phyloP scores from a whole-genome alignment of 2,329 filamentous ascomycete genomes.

The Nigrospora sphaerica region DNA sequence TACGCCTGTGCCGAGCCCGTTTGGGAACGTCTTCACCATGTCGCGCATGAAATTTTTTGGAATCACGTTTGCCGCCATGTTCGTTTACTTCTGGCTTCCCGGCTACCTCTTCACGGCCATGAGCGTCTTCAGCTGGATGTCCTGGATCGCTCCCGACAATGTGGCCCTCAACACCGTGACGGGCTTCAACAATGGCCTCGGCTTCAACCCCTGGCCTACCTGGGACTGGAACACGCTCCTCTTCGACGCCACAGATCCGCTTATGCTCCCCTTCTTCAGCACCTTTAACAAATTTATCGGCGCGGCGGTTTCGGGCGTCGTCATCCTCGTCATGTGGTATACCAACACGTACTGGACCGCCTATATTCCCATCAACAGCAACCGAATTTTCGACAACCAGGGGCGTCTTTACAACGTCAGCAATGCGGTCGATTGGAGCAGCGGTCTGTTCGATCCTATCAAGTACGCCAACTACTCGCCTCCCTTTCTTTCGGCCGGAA shows the following conservation, averaged over 20 bases:
- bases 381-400: slow-evolving; percentile 42
- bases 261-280: slow-evolving; percentile 14
- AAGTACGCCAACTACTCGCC: slow-evolving; percentile 45
- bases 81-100: slow-evolving; percentile 45
- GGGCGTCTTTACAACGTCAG: slow-evolving; percentile 38
- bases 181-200: slow-evolving; percentile 10
- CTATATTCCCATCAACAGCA: slow-evolving; percentile 37
- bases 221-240: slow-evolving; percentile 12
- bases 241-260: slow-evolving; percentile 16
- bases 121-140: slow-evolving; percentile 43
- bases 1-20: slow-evolving; percentile 19
- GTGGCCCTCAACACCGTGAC: slow-evolving; percentile 15
- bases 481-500: slow-evolving; percentile 41
- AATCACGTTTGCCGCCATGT: slow-evolving; percentile 35
- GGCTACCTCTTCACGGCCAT: slow-evolving; percentile 40
- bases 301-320: slow-evolving; percentile 7
- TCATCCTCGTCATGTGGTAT: slow-evolving; percentile 9
- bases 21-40: slow-evolving; percentile 23
- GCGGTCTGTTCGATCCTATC: slow-evolving; percentile 33
- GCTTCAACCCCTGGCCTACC: slow-evolving; percentile 6
- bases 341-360: slow-evolving; percentile 6
- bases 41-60: slow-evolving; percentile 39
- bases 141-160: slow-evolving; percentile 39
- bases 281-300: slow-evolving; percentile 12
- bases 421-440: slow-evolving; percentile 15